Percentiles rank a stretch among this genome's conserved stretches.
Conservation (phyloP, 2,329 filamentous ascomycete genomes). For the Penicillium sclerotiorum region DNA sequence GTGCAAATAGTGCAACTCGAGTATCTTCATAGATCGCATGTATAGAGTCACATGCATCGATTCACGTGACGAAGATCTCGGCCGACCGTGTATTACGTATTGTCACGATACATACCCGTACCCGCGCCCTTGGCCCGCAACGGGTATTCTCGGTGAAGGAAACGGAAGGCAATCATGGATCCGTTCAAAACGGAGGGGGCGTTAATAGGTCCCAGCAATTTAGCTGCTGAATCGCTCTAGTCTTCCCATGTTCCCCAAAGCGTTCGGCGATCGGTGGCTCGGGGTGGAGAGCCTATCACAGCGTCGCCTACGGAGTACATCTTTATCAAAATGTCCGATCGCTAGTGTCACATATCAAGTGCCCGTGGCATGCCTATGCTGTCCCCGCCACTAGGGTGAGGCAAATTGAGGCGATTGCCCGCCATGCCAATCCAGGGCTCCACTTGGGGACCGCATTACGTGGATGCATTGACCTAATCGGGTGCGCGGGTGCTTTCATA, state of each 20-base stretch:
- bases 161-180: neutral
- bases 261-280: constrained; percentile 6
- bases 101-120: neutral
- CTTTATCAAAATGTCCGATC: neutral
- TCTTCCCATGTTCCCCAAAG: constrained; percentile 7
- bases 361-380: neutral
- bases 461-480: neutral
- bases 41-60: too few relatives aligned
- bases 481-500: neutral
- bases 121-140: neutral
- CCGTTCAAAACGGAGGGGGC: neutral
- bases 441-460: neutral
- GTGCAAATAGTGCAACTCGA: too few relatives aligned
- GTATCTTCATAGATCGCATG: too few relatives aligned
- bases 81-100: constrained; percentile 3
- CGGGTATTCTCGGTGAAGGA: constrained; percentile 6
- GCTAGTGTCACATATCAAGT: neutral
- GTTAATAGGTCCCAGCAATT: neutral
- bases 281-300: constrained; percentile 3
- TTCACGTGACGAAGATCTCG: too few relatives aligned
- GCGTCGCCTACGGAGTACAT: too few relatives aligned
- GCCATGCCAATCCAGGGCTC: too few relatives aligned
- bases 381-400: neutral
- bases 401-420: neutral
- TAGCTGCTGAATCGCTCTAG: neutral